Evolutionary conservation across 768 basidiomycete species (phyloP), one percentile per base, ranked within the genome.

Genomic region (Vararia minispora): DNA sequence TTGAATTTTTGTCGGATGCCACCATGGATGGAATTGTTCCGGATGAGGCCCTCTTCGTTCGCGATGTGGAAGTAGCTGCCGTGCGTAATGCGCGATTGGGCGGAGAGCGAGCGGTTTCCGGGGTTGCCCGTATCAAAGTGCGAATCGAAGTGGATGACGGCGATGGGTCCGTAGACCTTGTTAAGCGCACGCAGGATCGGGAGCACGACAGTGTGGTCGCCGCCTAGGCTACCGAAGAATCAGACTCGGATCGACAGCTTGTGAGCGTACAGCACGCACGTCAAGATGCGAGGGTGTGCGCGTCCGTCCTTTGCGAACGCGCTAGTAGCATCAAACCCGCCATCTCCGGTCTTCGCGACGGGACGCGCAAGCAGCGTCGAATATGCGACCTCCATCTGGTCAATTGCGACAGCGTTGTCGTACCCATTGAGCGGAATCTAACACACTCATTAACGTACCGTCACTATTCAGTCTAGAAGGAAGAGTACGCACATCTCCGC

Each of bases 321-420:
- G 3, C 58, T 37, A 2, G 60, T 62, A 16, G 43, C n/a, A n/a
- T n/a, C n/a, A n/a, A n/a, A n/a, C n/a, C n/a, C n/a, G n/a, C n/a
- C n/a, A n/a, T n/a, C n/a, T n/a, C n/a, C n/a, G n/a, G n/a, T n/a
- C n/a, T n/a, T 56, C 7, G 56, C 53, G 20, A 71, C 58, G 3
- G 69, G 60, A 28, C 83, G 69, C 12, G 64, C 60, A 4, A 90
- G 62, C 14, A 90, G 60, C 1, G 81, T 80, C 4, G 73, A 66
- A 53, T 90, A 92, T 2, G 85, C 87, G 5, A 82, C 75, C 53
- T 87, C 76, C 59, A 91, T 82, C 54, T 89, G 85, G 46, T 86
- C 80, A 20, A 90, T 57, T 4, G 87, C 88, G 11, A 85, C 65
- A 0, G 73, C 71, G 55, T 86, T 83, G 55, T 92, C 87, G 52